A percentile compares a stretch with the other conserved stretches of the same genome.
These are phyloP conservation scores for Teunomyces lycoperdinae DNA, from an alignment of 805 yeast species.

Conservation along the genomic window DNA sequence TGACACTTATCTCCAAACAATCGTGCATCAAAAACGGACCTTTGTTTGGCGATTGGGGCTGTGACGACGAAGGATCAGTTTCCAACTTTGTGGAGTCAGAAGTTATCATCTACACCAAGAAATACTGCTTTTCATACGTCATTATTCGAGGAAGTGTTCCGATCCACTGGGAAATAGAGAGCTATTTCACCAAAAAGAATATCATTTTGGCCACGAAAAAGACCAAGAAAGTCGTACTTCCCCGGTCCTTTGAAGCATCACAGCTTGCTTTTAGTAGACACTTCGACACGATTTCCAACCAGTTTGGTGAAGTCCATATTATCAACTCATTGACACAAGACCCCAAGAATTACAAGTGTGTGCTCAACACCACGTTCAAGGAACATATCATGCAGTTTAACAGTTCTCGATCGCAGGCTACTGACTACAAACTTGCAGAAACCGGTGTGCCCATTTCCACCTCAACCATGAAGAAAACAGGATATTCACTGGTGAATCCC, in stretches of 20 bases:
- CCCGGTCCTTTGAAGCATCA: conserved; percentile 53
- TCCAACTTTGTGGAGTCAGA: conserved; percentile 54
- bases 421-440: conserved; percentile 17
- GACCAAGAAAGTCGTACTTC: conserved; percentile 44
- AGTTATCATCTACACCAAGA: conserved; percentile 41
- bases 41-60: conserved; percentile 55
- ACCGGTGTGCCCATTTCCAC: conserved; percentile 33
- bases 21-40: conserved; percentile 47
- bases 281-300: conserved; percentile 45
- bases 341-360: conserved; percentile 42
- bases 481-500: conserved; percentile 33
- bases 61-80: conserved; percentile 54
- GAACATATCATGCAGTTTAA: conserved; percentile 34
- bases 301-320: conserved; percentile 49
- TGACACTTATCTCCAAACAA: conserved; percentile 53
- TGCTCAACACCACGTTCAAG: conserved; percentile 38
- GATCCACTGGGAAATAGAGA: conserved; percentile 51
- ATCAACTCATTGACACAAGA: conserved; percentile 48
- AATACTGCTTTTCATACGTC: conserved; percentile 42
- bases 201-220: conserved; percentile 24
- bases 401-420: conserved; percentile 13
- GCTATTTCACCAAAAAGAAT: conserved; percentile 33
- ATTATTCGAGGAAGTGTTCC: conserved; percentile 55
- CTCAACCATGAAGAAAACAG: conserved; percentile 31
- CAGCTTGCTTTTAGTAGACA: conserved; percentile 51